phyloP scores from a whole-genome alignment of 768 basidiomycete genomes.

The Inosperma sp. region DNA sequence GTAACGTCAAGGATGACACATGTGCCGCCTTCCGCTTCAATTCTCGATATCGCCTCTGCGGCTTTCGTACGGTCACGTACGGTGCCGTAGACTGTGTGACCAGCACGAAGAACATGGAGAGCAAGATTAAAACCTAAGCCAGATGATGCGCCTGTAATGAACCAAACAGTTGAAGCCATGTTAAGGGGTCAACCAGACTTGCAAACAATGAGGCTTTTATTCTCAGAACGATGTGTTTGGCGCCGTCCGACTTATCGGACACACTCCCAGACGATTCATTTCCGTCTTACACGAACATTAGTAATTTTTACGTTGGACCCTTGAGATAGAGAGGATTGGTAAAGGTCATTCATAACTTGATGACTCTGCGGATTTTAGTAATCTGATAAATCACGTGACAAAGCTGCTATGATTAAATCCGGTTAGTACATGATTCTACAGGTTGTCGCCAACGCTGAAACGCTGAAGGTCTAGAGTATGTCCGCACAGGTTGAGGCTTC shows the following conservation, averaged over 20 bases:
- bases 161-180: slow-evolving; percentile 1
- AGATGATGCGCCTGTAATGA: neutral
- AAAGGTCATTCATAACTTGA: too few species aligned
- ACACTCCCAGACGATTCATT: too few species aligned
- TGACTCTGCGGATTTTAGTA: too few species aligned
- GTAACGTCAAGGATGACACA: slow-evolving; percentile 2
- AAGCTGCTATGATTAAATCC: too few species aligned
- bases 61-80: neutral
- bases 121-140: neutral
- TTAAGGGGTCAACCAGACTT: too few species aligned
- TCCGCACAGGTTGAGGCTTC: neutral
- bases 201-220: neutral
- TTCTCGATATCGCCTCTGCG: neutral
- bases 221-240: neutral
- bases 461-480: too few species aligned
- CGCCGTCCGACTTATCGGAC: neutral
- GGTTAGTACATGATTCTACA: too few species aligned
- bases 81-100: neutral
- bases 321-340: too few species aligned
- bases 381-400: too few species aligned
- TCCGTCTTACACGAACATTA: too few species aligned
- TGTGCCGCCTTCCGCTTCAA: neutral
- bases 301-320: too few species aligned
- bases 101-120: neutral
- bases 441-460: too few species aligned